Percentiles rank a stretch among this genome's conserved stretches.
phyloP scores from a whole-genome alignment of 169 alveolate genomes.

The Cryptosporidium parvum region DNA sequence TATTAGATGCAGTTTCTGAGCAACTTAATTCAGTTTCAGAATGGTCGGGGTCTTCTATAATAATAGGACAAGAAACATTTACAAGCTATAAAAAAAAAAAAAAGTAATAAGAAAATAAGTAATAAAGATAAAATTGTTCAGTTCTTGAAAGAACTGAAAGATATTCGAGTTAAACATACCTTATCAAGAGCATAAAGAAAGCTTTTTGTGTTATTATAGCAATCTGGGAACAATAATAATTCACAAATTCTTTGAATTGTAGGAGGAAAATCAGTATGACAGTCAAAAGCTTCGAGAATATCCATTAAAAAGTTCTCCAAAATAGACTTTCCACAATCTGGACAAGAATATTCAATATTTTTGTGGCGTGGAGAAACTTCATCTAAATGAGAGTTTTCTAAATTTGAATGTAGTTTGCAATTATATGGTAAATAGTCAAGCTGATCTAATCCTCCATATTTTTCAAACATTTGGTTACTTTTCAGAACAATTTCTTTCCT shows the following conservation, averaged over 20 bases:
- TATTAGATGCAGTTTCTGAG: neutral
- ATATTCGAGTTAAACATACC: conserved; percentile 30
- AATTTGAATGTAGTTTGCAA: conserved; percentile 4
- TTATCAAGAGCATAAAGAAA: conserved; percentile 57
- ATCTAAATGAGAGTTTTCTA: neutral
- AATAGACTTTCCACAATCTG: conserved; percentile 15
- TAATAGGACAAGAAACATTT: conserved; percentile 52
- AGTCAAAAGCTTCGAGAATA: conserved; percentile 27
- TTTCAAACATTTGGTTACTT: conserved; percentile 37
- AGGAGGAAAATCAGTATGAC: conserved; percentile 54
- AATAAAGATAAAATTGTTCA: neutral
- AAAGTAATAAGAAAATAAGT: neutral
- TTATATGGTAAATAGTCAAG: conserved; percentile 25
- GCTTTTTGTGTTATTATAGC: conserved; percentile 62
- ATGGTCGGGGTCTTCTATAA: conserved; percentile 2
- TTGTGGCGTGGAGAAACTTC: neutral
- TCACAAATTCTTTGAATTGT: conserved; percentile 74
- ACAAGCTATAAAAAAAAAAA: conserved; percentile 9
- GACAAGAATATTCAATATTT: conserved; percentile 1
- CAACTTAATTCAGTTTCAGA: neutral
- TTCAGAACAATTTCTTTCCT: neutral
- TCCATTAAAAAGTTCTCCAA: conserved; percentile 20
- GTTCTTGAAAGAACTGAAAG: too few species aligned
- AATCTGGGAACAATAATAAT: conserved; percentile 30
- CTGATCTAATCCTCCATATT: conserved; percentile 54